These are phyloP conservation scores for Malassezia cuniculi DNA, from an alignment of 1,284 basidiomycete species.

Conservation along the genomic window DNA sequence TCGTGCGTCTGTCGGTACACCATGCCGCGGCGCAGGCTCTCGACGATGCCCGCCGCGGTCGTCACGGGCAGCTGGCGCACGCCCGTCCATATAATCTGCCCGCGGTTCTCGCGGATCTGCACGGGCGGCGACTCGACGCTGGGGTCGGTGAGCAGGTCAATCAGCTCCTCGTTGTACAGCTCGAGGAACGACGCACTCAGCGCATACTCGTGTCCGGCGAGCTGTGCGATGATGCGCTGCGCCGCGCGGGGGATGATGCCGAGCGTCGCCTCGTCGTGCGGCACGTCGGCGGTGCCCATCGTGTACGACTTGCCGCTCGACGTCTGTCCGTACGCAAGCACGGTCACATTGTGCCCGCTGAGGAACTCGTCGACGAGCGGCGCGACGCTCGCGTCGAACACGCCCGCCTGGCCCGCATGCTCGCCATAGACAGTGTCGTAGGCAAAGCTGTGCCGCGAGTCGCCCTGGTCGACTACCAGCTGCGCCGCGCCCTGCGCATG, in stretches of 20 bases:
- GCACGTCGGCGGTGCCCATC: slow-evolving; percentile 53
- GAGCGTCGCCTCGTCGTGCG: slow-evolving; percentile 27
- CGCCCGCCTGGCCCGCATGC: slow-evolving; percentile 64
- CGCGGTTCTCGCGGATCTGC: slow-evolving; percentile 91
- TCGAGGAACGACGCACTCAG: slow-evolving; percentile 54
- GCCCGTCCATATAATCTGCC: slow-evolving; percentile 92
- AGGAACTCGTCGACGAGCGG: slow-evolving; percentile 79
- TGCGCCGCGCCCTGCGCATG: background rate
- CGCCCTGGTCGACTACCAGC: slow-evolving; percentile 18
- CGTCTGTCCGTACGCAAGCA: slow-evolving; percentile 94
- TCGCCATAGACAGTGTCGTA: slow-evolving; percentile 89
- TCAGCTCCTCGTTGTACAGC: slow-evolving; percentile 73
- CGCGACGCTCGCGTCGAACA: slow-evolving; percentile 70
- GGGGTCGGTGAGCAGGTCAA: slow-evolving; percentile 42
- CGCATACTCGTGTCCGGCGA: slow-evolving; percentile 48
- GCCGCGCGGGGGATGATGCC: slow-evolving; percentile 93
- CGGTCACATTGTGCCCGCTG: slow-evolving; percentile 92
- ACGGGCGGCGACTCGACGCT: slow-evolving; percentile 56
- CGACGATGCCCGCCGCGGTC: slow-evolving; percentile 77
- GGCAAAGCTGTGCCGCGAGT: slow-evolving; percentile 64
- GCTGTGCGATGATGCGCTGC: slow-evolving; percentile 70
- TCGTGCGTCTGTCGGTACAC: slow-evolving; percentile 84
- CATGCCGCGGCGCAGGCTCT: slow-evolving; percentile 66
- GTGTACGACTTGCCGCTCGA: slow-evolving; percentile 93
- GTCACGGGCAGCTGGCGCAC: slow-evolving; percentile 77